Percentiles rank a stretch among this genome's conserved stretches.
These are phyloP conservation scores for Microbotryum intermedium DNA, from an alignment of 1,284 basidiomycete genomes.

Conservation along the genomic window DNA sequence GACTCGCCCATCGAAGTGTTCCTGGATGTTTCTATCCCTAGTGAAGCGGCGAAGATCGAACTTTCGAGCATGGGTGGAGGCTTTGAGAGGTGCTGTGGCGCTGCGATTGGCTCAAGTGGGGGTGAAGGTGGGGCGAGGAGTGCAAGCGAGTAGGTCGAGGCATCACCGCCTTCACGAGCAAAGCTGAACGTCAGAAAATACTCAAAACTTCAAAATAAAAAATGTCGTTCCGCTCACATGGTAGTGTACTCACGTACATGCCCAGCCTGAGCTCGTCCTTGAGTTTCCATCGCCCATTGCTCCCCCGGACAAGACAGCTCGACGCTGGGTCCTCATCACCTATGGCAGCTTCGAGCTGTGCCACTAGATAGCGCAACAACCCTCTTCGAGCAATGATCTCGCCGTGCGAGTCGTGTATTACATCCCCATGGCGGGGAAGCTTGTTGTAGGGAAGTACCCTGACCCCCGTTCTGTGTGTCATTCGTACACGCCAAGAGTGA, in stretches of 20 bases:
- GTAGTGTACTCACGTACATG: slow-evolving; percentile 82
- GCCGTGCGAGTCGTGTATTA: slow-evolving; percentile 81
- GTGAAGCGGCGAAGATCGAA: slow-evolving; percentile 37
- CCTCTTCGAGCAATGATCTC: slow-evolving; percentile 77
- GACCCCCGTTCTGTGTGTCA: slow-evolving; percentile 72
- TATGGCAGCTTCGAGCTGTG: slow-evolving; percentile 47
- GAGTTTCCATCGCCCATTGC: slow-evolving; percentile 48
- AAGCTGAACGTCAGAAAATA: slow-evolving; percentile 6
- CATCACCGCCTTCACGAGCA: slow-evolving; percentile 66
- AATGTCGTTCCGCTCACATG: slow-evolving; percentile 51
- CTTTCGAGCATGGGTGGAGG: background rate
- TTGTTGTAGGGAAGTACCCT: slow-evolving; percentile 68
- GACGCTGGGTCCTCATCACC: slow-evolving; percentile 2
- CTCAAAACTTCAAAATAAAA: slow-evolving; percentile 13
- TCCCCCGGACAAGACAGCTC: slow-evolving; percentile 46
- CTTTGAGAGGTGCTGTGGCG: slow-evolving; percentile 46
- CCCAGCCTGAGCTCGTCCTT: slow-evolving; percentile 49
- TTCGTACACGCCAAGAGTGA: slow-evolving; percentile 43
- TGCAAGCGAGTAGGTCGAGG: slow-evolving; percentile 70
- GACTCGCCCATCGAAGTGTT: background rate
- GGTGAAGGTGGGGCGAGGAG: slow-evolving; percentile 43
- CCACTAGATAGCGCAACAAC: slow-evolving; percentile 68
- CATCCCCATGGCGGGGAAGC: slow-evolving; percentile 63
- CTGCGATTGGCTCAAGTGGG: background rate
- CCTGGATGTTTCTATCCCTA: slow-evolving; percentile 31